A percentile compares a stretch with the other conserved stretches of the same genome.
Evolutionary conservation across 2,329 filamentous ascomycete genomes (phyloP).

Genomic region (Exserohilum rostratum): DNA sequence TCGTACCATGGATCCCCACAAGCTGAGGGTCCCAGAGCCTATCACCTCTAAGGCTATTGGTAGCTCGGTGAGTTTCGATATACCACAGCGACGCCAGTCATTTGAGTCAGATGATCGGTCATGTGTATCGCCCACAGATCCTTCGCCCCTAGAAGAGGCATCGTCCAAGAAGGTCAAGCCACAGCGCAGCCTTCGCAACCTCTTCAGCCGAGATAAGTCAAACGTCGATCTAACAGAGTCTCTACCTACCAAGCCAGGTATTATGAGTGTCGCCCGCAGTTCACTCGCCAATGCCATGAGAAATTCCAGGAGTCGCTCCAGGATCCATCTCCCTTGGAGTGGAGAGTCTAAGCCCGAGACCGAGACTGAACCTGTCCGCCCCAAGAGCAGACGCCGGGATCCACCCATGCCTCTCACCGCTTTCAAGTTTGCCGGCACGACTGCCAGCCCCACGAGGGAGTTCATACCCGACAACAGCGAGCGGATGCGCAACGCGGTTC

Average conservation of each 20-base stretch:
- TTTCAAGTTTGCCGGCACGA: neutral
- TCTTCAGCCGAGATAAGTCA: constrained; percentile 29
- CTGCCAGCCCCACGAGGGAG: neutral
- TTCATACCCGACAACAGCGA: neutral
- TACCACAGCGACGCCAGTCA: neutral
- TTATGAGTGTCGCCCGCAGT: constrained; percentile 21
- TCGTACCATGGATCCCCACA: neutral
- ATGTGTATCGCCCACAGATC: neutral
- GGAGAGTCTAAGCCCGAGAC: constrained; percentile 4
- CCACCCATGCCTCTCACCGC: neutral
- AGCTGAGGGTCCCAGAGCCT: neutral
- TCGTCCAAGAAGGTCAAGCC: constrained; percentile 19
- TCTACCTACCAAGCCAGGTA: constrained; percentile 20
- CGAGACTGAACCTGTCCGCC: neutral
- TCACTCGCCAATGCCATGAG: constrained; percentile 28
- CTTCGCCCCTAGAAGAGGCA: neutral
- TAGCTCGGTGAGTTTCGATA: neutral
- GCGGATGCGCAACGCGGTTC: constrained; percentile 7
- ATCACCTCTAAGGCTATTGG: neutral
- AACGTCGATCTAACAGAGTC: constrained; percentile 1
- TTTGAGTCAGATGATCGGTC: neutral
- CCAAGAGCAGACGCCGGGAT: neutral
- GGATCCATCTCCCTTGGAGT: constrained; percentile 9
- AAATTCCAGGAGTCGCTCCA: constrained; percentile 26
- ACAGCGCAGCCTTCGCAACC: constrained; percentile 33